Base-by-base conservation (phyloP, 2,329 filamentous ascomycete species). In the Diaporthe amygdali region DNA sequence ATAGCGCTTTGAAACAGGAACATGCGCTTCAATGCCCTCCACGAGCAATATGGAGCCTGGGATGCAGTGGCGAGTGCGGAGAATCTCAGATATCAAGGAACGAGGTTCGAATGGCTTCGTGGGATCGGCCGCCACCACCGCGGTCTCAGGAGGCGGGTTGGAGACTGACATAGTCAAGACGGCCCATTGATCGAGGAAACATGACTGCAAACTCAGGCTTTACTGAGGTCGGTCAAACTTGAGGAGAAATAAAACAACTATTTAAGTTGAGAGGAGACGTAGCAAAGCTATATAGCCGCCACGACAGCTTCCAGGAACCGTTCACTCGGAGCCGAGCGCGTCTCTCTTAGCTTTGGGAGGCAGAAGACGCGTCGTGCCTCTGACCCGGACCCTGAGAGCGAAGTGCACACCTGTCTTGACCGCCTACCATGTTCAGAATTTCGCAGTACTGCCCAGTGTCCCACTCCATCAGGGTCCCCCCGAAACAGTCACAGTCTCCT, bases 21-120 rank as follows among this genome's bases (percentile, higher is more conserved):
- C 25, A 5, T 47, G 8, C 17, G 51, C 27, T 6, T 80, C 77
- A 22, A 79, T 59, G 1, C 59, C 67, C 69, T 80, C 78, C 46
- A 89, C 84, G 0, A 89, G 80, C 44, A 89, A 85, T 63, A 89
- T 74, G 2, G 86, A 86, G 3, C 82, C 83, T 0, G 84, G 82
- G 3, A 83, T 73, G 76, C 86, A 88, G 75, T 82, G 84, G 25
- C 81, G 81, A 27, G 86, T 87, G 54, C 84, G 81, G 5, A 89
- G 75, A 30, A 89, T 83, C 69, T 88, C 84, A 25, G 76, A 76
- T 69, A 89, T 85, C 49, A 87, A 78, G 5, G 84, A 85, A 39
- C 76, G 77, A 12, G 79, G 79, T 32, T 76, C 71, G 72, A 78
- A 74, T 6, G 77, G 77, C 17, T 71, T 64, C 17, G 66, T 49